Evolutionary conservation across 345 rosid genomes (phyloP).

Genomic region (Gossypium stocksii): DNA sequence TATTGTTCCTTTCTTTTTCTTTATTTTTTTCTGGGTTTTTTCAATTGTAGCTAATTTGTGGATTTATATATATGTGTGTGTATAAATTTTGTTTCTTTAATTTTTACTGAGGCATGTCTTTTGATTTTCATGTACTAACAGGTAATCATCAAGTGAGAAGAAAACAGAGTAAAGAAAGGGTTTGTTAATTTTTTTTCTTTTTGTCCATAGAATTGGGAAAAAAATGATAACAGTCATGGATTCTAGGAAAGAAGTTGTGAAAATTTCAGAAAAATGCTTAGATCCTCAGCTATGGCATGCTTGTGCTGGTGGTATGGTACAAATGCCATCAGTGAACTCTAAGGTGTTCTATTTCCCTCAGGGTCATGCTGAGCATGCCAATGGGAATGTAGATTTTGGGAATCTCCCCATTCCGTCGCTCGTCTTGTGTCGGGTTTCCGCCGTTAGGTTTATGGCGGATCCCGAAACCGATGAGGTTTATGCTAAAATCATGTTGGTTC

Average conservation of each 20-base stretch:
- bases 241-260: slow-evolving; percentile 32
- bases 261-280: slow-evolving; percentile 51
- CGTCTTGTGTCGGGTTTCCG: slow-evolving; percentile 57
- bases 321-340: slow-evolving; percentile 74
- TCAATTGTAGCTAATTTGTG: background rate
- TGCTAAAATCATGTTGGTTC: slow-evolving; percentile 59
- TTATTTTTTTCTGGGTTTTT: background rate
- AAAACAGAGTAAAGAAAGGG: background rate
- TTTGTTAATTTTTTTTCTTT: background rate
- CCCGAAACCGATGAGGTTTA: slow-evolving; percentile 88
- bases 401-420: slow-evolving; percentile 43
- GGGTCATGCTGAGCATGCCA: slow-evolving; percentile 93
- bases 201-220: background rate
- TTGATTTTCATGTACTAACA: slow-evolving; percentile 12
- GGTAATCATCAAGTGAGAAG: background rate
- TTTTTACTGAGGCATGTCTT: background rate
- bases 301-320: slow-evolving; percentile 97
- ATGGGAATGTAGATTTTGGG: slow-evolving; percentile 51
- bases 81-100: background rate
- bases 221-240: slow-evolving; percentile 48
- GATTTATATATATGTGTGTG: background rate
- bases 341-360: slow-evolving; percentile 87
- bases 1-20: background rate
- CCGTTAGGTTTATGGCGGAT: slow-evolving; percentile 80
- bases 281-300: slow-evolving; percentile 99